Conservation (phyloP, 208 protist species). For the Trypanosoma boissoni region DNA sequence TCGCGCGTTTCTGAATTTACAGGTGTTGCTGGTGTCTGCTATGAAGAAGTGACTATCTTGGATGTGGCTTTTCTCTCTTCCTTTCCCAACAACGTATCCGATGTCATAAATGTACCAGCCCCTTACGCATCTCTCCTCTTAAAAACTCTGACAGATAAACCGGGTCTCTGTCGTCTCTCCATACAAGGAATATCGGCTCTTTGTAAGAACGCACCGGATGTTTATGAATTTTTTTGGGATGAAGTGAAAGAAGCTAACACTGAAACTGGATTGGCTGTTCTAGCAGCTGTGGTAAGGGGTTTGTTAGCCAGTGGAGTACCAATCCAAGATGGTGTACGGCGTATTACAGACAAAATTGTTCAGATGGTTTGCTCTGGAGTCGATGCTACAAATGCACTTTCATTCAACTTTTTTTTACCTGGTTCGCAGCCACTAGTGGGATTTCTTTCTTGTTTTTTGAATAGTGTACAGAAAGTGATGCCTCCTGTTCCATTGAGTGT, state of each 20-base stretch:
- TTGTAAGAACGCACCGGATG: conserved; percentile 11
- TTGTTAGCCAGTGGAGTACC: background rate
- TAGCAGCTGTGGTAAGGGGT: conserved; percentile 18
- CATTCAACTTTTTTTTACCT: conserved; percentile 10
- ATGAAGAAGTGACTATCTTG: conserved; percentile 6
- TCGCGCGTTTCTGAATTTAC: background rate
- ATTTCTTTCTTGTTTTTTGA: conserved; percentile 11
- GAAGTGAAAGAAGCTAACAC: background rate
- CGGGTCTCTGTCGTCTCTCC: background rate
- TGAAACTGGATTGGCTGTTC: background rate
- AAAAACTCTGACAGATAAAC: background rate
- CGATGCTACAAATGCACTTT: conserved; percentile 9
- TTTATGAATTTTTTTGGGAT: conserved; percentile 8
- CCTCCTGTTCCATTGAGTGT: conserved; percentile 1
- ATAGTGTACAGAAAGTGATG: background rate
- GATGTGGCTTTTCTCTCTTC: conserved; percentile 15
- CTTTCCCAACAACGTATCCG: conserved; percentile 4
- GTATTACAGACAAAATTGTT: conserved; percentile 11
- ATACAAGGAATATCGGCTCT: conserved; percentile 22
- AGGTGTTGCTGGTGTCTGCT: conserved; percentile 6
- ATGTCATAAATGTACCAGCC: conserved; percentile 3
- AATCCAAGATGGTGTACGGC: background rate
- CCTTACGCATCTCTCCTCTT: conserved; percentile 10
- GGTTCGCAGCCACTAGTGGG: conserved; percentile 1
- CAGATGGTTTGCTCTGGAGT: conserved; percentile 3